Evolutionary conservation across 2,329 filamentous ascomycete species (phyloP).

Genomic region (Biscogniauxia marginata): DNA sequence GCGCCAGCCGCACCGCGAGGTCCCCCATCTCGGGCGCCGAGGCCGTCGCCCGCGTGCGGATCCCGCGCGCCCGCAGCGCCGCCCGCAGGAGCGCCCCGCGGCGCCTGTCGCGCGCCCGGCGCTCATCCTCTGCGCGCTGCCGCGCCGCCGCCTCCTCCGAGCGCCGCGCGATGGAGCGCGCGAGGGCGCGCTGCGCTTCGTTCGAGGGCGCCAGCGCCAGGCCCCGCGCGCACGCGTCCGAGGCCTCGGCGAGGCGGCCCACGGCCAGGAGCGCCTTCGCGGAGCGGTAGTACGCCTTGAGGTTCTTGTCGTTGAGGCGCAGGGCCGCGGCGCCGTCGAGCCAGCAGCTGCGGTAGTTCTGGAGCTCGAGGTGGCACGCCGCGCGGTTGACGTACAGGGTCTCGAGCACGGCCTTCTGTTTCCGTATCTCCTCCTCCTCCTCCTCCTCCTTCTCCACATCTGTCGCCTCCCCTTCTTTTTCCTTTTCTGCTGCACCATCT

Average conservation of each 20-base stretch:
- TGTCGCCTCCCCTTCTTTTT: slow-evolving; percentile 22
- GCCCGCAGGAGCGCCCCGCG: slow-evolving; percentile 62
- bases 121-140: slow-evolving; percentile 54
- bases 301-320: slow-evolving; percentile 72
- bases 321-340: slow-evolving; percentile 80
- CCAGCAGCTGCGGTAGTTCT: slow-evolving; percentile 85
- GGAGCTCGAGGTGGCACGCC: slow-evolving; percentile 82
- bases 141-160: slow-evolving; percentile 54
- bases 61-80: slow-evolving; percentile 67
- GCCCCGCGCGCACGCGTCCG: slow-evolving; percentile 74
- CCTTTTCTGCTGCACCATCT: slow-evolving; percentile 6
- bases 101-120: slow-evolving; percentile 52
- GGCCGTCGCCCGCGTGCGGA: slow-evolving; percentile 64
- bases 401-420: slow-evolving; percentile 66
- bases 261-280: slow-evolving; percentile 75
- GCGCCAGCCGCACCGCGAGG: slow-evolving; percentile 66
- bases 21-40: slow-evolving; percentile 87
- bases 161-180: slow-evolving; percentile 61
- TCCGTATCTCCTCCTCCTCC: slow-evolving; percentile 49
- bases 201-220: slow-evolving; percentile 72
- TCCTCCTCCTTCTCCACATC: slow-evolving; percentile 28
- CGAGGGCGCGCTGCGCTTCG: slow-evolving; percentile 60
- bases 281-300: slow-evolving; percentile 91
- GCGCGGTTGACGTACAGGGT: slow-evolving; percentile 83
- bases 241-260: slow-evolving; percentile 75